phyloP scores from a whole-genome alignment of 2,329 filamentous ascomycete genomes.

The Cladorrhinum sp. region DNA sequence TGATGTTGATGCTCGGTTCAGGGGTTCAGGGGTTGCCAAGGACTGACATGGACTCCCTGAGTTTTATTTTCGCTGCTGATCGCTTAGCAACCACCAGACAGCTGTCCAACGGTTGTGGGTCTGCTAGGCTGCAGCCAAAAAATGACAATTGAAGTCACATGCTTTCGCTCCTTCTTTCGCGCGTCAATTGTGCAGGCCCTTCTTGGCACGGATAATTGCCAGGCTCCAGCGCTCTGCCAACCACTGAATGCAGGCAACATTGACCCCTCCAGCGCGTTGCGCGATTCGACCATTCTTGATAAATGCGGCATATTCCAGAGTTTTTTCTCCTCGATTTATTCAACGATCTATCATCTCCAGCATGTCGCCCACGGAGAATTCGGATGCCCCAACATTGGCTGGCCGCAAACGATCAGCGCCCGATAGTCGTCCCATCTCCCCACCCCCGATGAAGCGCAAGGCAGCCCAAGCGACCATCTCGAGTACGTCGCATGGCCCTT shows the following conservation, averaged over 20 bases:
- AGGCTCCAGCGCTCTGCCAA: background rate
- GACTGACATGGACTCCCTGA: background rate
- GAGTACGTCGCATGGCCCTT: constrained; percentile 37
- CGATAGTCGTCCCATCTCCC: constrained; percentile 44
- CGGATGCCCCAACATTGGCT: background rate
- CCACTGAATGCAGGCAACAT: background rate
- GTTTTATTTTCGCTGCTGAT: background rate
- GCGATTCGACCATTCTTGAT: background rate
- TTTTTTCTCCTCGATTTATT: background rate
- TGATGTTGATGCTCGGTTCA: background rate
- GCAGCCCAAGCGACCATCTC: constrained; percentile 48
- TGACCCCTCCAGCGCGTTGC: background rate
- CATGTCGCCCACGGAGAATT: constrained; percentile 8
- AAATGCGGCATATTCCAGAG: background rate
- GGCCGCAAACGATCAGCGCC: constrained; percentile 25
- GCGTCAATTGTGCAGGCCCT: background rate
- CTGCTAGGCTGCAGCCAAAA: background rate
- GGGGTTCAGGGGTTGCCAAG: constrained; percentile 1
- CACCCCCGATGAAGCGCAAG: constrained; percentile 52
- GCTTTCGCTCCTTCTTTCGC: constrained; percentile 16
- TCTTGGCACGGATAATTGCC: background rate
- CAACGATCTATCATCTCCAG: background rate
- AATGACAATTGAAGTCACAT: constrained; percentile 7
- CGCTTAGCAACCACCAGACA: background rate
- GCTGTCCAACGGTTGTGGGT: background rate